Base-by-base conservation (phyloP, 2,329 filamentous ascomycete species). In the Pochonia chlamydosporia region DNA sequence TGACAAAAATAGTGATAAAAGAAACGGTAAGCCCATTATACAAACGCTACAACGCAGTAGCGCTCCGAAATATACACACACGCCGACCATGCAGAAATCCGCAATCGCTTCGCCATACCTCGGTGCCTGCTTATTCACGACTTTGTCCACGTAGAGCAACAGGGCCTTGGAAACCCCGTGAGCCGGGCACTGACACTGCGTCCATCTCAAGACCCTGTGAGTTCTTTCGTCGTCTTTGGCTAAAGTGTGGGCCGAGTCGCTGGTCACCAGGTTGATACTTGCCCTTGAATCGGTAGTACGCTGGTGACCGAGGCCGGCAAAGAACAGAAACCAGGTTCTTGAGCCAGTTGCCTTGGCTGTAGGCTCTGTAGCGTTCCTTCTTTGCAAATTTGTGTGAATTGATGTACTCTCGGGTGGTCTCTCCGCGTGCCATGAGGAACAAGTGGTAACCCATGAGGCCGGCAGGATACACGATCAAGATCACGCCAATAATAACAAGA, bases 361-460 rank as follows among this genome's bases (percentile, higher is more conserved):
- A 99, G 2, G 93, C 89, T 37, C 91, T 78, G 66, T 96, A 95
- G 11, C 93, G 82, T 63, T 99, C 92, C 57, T 86, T 85, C 69
- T 93, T 95, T 53, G 85, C 73, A 63, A 99, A 97, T 66, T 97
- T 97, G 68, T 96, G 89, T 4, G 87, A 91, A 68, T 95, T 96
- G 54, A 99, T 81, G 64, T 96, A 96, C 67, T 99, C 93, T 56
- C 93, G 79, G 1, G 93, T 99, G 1, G 92, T 99, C 72, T 99
- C 92, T 42, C 92, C 93, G 26, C 92, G 79, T 6, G 82, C 86
- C 70, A 95, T 89, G 37, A 99, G 76, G 70, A 95, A 96, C 40
- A 97, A 63, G 67, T 99, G 93, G 64, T 99, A 99, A 20, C 80
- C 79, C 73, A 84, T 88, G 5, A 99, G 72, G 37, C 89, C 88